Conservation (phyloP, 768 basidiomycete genomes). For the Phanerochaete sordida region DNA sequence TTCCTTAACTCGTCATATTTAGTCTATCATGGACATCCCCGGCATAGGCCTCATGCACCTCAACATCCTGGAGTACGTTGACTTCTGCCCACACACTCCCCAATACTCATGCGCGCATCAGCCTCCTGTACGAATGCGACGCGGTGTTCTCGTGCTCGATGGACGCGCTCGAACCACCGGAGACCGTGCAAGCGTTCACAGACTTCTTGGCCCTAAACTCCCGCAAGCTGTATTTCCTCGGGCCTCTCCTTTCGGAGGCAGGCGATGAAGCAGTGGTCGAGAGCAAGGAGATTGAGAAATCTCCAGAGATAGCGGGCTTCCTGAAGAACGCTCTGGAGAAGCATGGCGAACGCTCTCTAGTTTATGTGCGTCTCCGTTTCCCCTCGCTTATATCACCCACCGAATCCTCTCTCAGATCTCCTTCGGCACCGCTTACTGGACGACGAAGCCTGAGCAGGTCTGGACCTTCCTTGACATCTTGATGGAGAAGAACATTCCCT, state of each 20-base stretch:
- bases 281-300: conserved; percentile 4
- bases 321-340: conserved; percentile 11
- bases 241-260: conserved; percentile 12
- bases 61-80: no score
- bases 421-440: conserved; percentile 21
- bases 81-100: no score
- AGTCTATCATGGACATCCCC: no score
- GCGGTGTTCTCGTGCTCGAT: conserved; percentile 8
- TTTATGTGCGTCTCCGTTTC: conserved; percentile 16
- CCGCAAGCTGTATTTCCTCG: conserved; percentile 10
- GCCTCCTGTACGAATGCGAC: no score
- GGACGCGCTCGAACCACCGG: conserved; percentile 12
- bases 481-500: conserved; percentile 19
- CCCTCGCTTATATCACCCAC: no score
- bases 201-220: conserved; percentile 10
- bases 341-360: conserved; percentile 15
- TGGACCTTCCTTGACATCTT: conserved; percentile 20
- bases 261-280: background rate
- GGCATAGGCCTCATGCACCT: no score
- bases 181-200: conserved; percentile 2
- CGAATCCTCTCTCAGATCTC: conserved; percentile 16
- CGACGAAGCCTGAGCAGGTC: conserved; percentile 15
- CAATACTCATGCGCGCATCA: no score
- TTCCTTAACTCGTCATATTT: no score
- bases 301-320: conserved; percentile 12